Evolutionary conservation across 192 early-diverging fungal species (phyloP).

Genomic region (Mortierella alpina): DNA sequence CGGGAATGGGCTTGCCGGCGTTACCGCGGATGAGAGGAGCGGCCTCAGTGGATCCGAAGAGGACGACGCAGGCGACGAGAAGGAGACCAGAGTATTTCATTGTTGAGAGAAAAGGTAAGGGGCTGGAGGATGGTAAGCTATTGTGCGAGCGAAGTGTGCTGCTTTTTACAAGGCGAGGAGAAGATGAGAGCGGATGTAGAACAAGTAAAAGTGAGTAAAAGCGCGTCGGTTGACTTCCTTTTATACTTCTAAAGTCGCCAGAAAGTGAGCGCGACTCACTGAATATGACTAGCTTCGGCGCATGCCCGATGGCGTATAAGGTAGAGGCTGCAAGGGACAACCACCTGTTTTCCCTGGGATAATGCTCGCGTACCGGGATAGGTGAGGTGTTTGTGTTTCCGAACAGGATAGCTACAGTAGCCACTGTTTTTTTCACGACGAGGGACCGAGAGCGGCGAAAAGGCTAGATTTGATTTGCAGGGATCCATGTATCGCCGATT

Average conservation of each 20-base stretch:
- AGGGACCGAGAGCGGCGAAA: slow-evolving; percentile 8
- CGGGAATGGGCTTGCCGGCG: slow-evolving; percentile 26
- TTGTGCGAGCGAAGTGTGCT: neutral
- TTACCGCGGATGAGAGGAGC: slow-evolving; percentile 31
- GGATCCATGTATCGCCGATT: no score
- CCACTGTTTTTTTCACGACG: neutral
- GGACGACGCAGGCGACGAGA: slow-evolving; percentile 29
- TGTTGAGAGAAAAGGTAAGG: neutral
- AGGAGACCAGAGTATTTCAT: slow-evolving; percentile 44
- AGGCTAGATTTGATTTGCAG: neutral
- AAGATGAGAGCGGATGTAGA: neutral
- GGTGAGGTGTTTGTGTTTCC: no score
- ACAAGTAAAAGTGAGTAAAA: neutral
- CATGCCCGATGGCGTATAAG: no score
- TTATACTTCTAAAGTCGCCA: neutral
- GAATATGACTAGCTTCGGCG: no score
- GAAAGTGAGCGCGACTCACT: no score
- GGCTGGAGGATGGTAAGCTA: neutral
- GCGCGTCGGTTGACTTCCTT: neutral
- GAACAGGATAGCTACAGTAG: no score
- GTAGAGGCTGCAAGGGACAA: no score
- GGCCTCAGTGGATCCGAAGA: slow-evolving; percentile 17
- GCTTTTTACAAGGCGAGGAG: neutral
- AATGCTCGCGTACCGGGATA: no score
- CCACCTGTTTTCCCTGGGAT: no score